Percentiles rank a stretch among this genome's conserved stretches.
Conservation (phyloP, 1,284 basidiomycete genomes). For the Tetrapyrgos nigripes region DNA sequence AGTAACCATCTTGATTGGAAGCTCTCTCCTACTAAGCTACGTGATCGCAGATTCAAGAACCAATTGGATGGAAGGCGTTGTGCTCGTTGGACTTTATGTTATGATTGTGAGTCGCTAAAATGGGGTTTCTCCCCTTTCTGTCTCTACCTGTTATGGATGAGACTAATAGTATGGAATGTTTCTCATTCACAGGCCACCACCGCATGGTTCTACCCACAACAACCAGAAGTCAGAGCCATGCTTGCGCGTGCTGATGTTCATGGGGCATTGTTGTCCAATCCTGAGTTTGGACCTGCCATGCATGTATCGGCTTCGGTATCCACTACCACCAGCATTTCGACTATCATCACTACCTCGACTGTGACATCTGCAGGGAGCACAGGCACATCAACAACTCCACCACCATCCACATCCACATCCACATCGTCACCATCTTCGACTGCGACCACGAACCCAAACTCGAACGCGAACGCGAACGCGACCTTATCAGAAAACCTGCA, state of each 20-base stretch:
- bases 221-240: conserved; percentile 40
- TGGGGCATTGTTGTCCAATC: conserved; percentile 13
- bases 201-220: conserved; percentile 59
- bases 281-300: not conserved
- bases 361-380: too few relatives aligned
- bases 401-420: too few relatives aligned
- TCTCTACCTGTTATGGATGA: not conserved
- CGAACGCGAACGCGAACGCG: not conserved
- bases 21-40: conserved; percentile 75
- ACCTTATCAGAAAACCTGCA: conserved; percentile 10
- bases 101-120: conserved; percentile 51
- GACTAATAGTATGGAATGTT: not conserved
- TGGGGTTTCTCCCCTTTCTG: not conserved
- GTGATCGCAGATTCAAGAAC: conserved; percentile 74
- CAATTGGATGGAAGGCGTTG: conserved; percentile 69
- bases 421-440: not conserved
- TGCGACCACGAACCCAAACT: not conserved
- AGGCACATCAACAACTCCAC: too few relatives aligned
- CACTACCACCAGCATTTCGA: not conserved
- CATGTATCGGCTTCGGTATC: not conserved
- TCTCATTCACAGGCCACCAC: conserved; percentile 45
- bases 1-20: conserved; percentile 60
- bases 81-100: conserved; percentile 65
- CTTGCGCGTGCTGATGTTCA: conserved; percentile 17
- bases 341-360: not conserved